Conservation (phyloP, 495 filamentous ascomycete genomes). For the Talaromyces adpressus region DNA sequence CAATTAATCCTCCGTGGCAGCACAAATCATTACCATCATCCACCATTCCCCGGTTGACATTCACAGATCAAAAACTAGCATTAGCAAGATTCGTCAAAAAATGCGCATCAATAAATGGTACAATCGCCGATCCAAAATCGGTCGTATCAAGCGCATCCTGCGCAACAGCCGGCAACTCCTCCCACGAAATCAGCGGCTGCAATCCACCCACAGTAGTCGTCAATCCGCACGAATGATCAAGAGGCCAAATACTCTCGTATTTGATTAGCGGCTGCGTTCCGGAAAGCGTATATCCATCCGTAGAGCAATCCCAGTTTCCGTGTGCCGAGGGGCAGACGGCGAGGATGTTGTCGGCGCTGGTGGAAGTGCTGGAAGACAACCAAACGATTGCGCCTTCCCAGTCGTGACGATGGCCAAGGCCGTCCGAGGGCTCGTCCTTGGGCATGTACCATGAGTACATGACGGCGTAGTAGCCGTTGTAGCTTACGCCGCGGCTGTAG, state of each 20-base stretch:
- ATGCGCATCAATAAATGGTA: slow-evolving; percentile 38
- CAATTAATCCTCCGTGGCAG: background rate
- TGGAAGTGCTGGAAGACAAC: slow-evolving; percentile 27
- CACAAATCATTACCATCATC: background rate
- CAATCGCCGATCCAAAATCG: slow-evolving; percentile 35
- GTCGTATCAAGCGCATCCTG: slow-evolving; percentile 30
- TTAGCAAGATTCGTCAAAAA: slow-evolving; percentile 31
- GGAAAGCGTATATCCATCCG: slow-evolving; percentile 26
- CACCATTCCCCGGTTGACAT: background rate
- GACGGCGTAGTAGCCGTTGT: slow-evolving; percentile 34
- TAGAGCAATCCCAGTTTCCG: slow-evolving; percentile 43
- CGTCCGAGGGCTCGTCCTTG: slow-evolving; percentile 35
- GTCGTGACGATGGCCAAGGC: slow-evolving; percentile 43
- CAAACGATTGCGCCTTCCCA: slow-evolving; percentile 48
- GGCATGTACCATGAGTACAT: slow-evolving; percentile 51
- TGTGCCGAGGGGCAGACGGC: slow-evolving; percentile 47
- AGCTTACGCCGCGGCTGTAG: slow-evolving; percentile 33
- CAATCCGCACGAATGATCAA: slow-evolving; percentile 41
- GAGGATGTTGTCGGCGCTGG: slow-evolving; percentile 34
- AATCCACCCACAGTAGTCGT: slow-evolving; percentile 37
- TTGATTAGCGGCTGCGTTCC: slow-evolving; percentile 36
- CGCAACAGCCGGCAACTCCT: slow-evolving; percentile 35
- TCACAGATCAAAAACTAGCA: slow-evolving; percentile 25
- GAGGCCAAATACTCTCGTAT: slow-evolving; percentile 42
- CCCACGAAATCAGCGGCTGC: slow-evolving; percentile 50